Conservation (phyloP, 495 filamentous ascomycete species). For the Thermothielavioides terrestris region DNA sequence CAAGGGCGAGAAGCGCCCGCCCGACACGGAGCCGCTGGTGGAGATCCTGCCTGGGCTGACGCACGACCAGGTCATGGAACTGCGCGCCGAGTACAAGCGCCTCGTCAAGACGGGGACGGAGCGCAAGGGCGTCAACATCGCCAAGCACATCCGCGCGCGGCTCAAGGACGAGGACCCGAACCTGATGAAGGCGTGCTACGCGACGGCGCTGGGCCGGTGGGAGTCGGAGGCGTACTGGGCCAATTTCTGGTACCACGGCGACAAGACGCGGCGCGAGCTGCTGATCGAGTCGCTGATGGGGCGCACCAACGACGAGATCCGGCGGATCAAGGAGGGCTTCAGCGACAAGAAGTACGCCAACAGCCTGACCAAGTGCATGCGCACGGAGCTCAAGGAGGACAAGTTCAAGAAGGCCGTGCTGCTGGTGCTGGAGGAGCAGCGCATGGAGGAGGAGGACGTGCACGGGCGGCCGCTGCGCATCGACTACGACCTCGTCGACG, state of each 20-base stretch:
- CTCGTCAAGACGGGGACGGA: conserved; percentile 63
- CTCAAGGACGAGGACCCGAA: conserved; percentile 54
- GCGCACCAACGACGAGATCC: conserved; percentile 73
- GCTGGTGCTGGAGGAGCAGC: conserved; percentile 66
- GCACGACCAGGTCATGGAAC: conserved; percentile 74
- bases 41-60: conserved; percentile 76
- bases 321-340: conserved; percentile 88
- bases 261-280: conserved; percentile 72
- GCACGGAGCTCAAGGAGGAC: conserved; percentile 81
- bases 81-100: conserved; percentile 83
- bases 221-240: conserved; percentile 97
- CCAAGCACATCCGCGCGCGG: conserved; percentile 86
- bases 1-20: conserved; percentile 52
- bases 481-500: conserved; percentile 47
- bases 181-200: conserved; percentile 85
- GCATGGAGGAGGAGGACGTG: conserved; percentile 68
- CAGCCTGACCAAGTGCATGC: conserved; percentile 75
- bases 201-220: conserved; percentile 82
- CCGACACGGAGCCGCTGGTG: conserved; percentile 62
- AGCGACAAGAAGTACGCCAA: conserved; percentile 86
- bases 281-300: conserved; percentile 92
- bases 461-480: conserved; percentile 32
- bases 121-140: conserved; percentile 82
- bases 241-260: conserved; percentile 95
- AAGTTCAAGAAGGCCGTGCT: conserved; percentile 91